Percentiles rank a stretch among this genome's conserved stretches.
Evolutionary conservation across 176 grass and related monocot species (phyloP).

Genomic region (Luzula sylvatica): DNA sequence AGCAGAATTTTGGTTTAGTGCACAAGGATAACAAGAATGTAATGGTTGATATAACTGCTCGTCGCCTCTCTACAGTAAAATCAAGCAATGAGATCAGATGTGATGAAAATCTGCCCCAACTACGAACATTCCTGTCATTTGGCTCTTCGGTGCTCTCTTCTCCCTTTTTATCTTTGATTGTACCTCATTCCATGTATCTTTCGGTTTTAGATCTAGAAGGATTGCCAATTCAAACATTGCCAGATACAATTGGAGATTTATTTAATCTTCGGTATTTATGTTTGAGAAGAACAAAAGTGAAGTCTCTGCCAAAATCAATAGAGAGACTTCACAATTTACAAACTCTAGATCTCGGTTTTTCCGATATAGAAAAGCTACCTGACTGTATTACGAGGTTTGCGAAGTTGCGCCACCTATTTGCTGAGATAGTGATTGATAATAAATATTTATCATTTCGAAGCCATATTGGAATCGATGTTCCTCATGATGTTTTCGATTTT

Average conservation of each 20-base stretch:
- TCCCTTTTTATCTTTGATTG: background rate
- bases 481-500: slow-evolving; percentile 10
- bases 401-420: slow-evolving; percentile 18
- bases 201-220: slow-evolving; percentile 19
- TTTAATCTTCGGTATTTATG: slow-evolving; percentile 25
- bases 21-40: background rate
- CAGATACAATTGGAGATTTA: slow-evolving; percentile 13
- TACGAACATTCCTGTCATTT: slow-evolving; percentile 5
- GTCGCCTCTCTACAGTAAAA: slow-evolving; percentile 6
- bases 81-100: background rate
- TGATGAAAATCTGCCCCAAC: background rate
- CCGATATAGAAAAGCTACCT: slow-evolving; percentile 1
- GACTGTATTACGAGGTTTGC: background rate
- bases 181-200: background rate
- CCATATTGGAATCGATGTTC: background rate
- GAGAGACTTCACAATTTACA: slow-evolving; percentile 22
- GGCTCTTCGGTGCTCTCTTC: background rate
- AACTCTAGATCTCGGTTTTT: background rate
- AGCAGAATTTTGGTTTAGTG: slow-evolving; percentile 16
- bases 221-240: background rate
- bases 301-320: background rate
- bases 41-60: background rate
- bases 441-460: background rate
- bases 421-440: background rate
- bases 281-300: background rate